These are phyloP conservation scores for Lichtheimia ramosa DNA, from an alignment of 371 early-diverging fungal genomes.

Conservation along the genomic window DNA sequence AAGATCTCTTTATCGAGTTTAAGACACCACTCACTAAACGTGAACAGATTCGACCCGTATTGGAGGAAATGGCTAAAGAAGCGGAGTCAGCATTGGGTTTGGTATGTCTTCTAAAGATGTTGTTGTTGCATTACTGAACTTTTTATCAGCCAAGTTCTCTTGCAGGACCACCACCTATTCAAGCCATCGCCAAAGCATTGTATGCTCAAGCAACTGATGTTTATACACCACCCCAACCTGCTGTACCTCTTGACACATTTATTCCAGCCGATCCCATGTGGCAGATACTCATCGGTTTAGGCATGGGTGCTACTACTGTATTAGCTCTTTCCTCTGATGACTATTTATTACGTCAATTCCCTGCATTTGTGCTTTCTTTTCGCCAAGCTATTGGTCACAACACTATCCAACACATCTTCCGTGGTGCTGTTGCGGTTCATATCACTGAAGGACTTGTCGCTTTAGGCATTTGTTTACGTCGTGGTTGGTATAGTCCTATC, in stretches of 20 bases:
- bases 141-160: slow-evolving; percentile 38
- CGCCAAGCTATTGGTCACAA: not conserved
- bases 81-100: slow-evolving; percentile 46
- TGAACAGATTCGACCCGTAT: slow-evolving; percentile 39
- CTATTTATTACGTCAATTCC: slow-evolving; percentile 14
- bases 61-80: slow-evolving; percentile 51
- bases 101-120: slow-evolving; percentile 18
- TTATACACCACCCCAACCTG: slow-evolving; percentile 28
- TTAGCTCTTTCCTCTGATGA: slow-evolving; percentile 18
- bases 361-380: not conserved
- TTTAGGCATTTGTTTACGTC: slow-evolving; percentile 27
- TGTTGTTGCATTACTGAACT: not conserved
- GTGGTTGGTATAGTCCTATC: slow-evolving; percentile 41
- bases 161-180: slow-evolving; percentile 36
- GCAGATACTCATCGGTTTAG: slow-evolving; percentile 7
- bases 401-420: slow-evolving; percentile 1
- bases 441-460: slow-evolving; percentile 21
- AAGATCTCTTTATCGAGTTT: slow-evolving; percentile 25
- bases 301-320: slow-evolving; percentile 12
- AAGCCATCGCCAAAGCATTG: slow-evolving; percentile 41
- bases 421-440: slow-evolving; percentile 16
- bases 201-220: slow-evolving; percentile 33
- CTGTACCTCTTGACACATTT: slow-evolving; percentile 33
- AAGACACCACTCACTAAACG: slow-evolving; percentile 34
- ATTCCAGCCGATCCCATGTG: slow-evolving; percentile 11